These are phyloP conservation scores for Hibiscus syriacus DNA, from an alignment of 345 rosid species.

Conservation along the genomic window DNA sequence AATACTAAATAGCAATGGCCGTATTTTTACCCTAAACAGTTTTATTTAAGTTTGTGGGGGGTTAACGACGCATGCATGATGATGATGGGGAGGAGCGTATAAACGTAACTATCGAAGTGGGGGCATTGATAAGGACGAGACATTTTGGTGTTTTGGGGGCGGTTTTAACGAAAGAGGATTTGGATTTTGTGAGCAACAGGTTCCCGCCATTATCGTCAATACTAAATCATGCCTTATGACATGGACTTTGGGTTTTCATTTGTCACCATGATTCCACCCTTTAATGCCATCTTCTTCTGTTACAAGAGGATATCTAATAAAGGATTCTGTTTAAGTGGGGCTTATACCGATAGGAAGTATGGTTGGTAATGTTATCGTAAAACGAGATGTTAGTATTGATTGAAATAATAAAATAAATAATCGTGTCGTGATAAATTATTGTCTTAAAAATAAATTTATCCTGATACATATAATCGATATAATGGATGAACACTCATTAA, in stretches of 20 bases:
- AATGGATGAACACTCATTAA: no score
- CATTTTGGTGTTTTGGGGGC: neutral
- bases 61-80: neutral
- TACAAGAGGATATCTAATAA: no score
- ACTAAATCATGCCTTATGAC: neutral
- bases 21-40: neutral
- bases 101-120: neutral
- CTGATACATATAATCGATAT: no score
- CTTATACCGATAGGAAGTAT: no score
- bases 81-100: slow-evolving; percentile 14
- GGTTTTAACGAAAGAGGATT: slow-evolving; percentile 8
- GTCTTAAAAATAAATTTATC: no score
- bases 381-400: no score
- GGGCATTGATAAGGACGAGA: slow-evolving; percentile 13
- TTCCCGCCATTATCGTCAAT: slow-evolving; percentile 18
- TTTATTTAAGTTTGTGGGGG: neutral
- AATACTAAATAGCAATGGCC: neutral
- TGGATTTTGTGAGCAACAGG: slow-evolving; percentile 24
- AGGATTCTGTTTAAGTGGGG: no score
- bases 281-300: slow-evolving; percentile 5
- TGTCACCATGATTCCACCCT: slow-evolving; percentile 16
- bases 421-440: no score
- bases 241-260: slow-evolving; percentile 9
- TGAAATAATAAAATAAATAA: no score
- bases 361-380: no score